Evolutionary conservation across 2,329 filamentous ascomycete genomes (phyloP).

Genomic region (Talaromyces sp.): DNA sequence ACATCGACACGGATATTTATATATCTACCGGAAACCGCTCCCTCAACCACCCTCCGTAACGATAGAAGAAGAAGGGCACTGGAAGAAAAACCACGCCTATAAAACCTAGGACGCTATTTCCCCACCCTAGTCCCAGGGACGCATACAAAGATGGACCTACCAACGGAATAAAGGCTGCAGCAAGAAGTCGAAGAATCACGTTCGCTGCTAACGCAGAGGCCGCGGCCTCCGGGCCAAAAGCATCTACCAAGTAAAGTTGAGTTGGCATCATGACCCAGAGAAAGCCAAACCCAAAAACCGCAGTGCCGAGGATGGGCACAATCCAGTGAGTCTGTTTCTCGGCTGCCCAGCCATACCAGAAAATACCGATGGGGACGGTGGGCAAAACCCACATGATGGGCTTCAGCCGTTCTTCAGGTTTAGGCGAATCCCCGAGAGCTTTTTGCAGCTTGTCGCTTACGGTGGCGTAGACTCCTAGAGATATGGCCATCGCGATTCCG

Average conservation of each 20-base stretch:
- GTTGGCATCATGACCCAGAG: slow-evolving; percentile 47
- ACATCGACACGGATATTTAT: neutral
- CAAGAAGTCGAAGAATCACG: slow-evolving; percentile 50
- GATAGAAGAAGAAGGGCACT: slow-evolving; percentile 25
- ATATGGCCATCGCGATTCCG: slow-evolving; percentile 39
- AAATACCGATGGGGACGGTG: slow-evolving; percentile 32
- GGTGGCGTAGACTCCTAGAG: slow-evolving; percentile 3
- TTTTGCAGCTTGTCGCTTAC: slow-evolving; percentile 18
- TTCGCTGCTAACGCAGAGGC: slow-evolving; percentile 50
- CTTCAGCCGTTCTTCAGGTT: slow-evolving; percentile 8
- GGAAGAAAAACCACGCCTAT: slow-evolving; percentile 47
- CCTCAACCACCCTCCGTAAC: slow-evolving; percentile 34
- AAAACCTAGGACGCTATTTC: slow-evolving; percentile 52
- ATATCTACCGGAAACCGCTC: neutral
- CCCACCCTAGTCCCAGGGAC: slow-evolving; percentile 44
- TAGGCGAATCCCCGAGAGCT: neutral
- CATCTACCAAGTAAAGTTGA: slow-evolving; percentile 59
- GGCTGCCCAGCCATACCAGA: slow-evolving; percentile 55
- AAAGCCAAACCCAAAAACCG: slow-evolving; percentile 49
- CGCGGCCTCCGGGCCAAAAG: slow-evolving; percentile 38
- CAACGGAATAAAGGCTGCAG: slow-evolving; percentile 56
- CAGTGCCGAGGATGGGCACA: slow-evolving; percentile 54
- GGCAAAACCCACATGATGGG: neutral
- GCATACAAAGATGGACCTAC: slow-evolving; percentile 51
- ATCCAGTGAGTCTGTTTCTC: slow-evolving; percentile 52